These are phyloP conservation scores for Penicillium sp. DNA, from an alignment of 2,329 filamentous ascomycete genomes.

Conservation along the genomic window DNA sequence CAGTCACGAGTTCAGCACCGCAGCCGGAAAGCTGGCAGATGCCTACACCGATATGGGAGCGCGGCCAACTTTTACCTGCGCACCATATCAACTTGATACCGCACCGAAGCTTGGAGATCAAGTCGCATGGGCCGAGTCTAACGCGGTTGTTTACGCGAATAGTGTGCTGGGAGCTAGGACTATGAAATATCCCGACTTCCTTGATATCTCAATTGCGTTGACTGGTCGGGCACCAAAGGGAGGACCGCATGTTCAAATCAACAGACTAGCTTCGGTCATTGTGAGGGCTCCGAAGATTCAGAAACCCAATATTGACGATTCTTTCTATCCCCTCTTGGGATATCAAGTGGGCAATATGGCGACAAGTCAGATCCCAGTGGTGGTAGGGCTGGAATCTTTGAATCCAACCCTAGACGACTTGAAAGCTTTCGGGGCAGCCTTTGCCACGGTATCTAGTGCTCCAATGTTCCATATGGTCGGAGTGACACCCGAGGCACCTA, in stretches of 20 bases:
- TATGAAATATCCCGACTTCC: constrained; percentile 48
- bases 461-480: constrained; percentile 49
- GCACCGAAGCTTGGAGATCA: constrained; percentile 40
- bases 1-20: constrained; percentile 26
- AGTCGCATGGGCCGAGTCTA: constrained; percentile 48
- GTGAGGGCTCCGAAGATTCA: constrained; percentile 22
- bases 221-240: constrained; percentile 33
- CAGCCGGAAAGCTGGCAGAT: constrained; percentile 35
- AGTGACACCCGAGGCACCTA: constrained; percentile 39
- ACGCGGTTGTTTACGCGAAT: constrained; percentile 49
- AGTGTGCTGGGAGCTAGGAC: constrained; percentile 48
- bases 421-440: constrained; percentile 48
- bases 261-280: constrained; percentile 20
- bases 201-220: constrained; percentile 47
- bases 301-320: constrained; percentile 28
- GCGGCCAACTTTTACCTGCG: constrained; percentile 45
- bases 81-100: constrained; percentile 43
- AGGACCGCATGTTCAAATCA: constrained; percentile 6
- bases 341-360: constrained; percentile 35
- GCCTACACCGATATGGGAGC: constrained; percentile 46
- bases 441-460: constrained; percentile 33
- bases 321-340: constrained; percentile 42
- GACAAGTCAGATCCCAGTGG: constrained; percentile 34
- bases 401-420: constrained; percentile 31
- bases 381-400: constrained; percentile 34